A percentile compares a stretch with the other conserved stretches of the same genome.
phyloP scores from a whole-genome alignment of 1,139 yeast genomes.

The Hyphopichia buzzinii region DNA sequence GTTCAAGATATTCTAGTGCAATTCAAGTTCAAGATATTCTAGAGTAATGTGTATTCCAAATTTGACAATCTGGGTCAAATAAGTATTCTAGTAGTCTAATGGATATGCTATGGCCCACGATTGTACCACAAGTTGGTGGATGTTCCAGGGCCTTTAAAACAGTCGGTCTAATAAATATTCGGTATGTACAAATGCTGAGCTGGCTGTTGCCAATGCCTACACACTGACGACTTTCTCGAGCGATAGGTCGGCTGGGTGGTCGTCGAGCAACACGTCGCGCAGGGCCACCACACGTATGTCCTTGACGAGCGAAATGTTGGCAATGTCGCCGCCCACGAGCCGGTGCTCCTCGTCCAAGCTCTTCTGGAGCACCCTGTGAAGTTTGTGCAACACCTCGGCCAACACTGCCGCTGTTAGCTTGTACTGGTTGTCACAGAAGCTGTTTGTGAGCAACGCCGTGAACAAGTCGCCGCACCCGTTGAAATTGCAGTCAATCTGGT shows the following conservation, averaged over 20 bases:
- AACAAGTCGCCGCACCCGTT: constrained; percentile 49
- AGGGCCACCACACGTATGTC: constrained; percentile 31
- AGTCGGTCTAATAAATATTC: too few relatives aligned
- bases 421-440: constrained; percentile 21
- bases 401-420: constrained; percentile 26
- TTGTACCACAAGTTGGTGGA: too few relatives aligned
- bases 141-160: too few relatives aligned
- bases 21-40: too few relatives aligned
- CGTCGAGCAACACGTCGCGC: constrained; percentile 17
- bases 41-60: too few relatives aligned
- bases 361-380: constrained; percentile 28
- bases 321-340: constrained; percentile 6
- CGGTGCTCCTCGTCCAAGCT: constrained; percentile 25
- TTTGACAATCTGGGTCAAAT: too few relatives aligned
- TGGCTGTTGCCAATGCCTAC: too few relatives aligned
- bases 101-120: too few relatives aligned
- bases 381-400: constrained; percentile 25
- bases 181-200: too few relatives aligned
- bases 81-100: too few relatives aligned
- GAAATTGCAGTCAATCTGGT: constrained; percentile 34
- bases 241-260: constrained; percentile 6
- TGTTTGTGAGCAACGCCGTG: constrained; percentile 38
- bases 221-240: constrained; percentile 8
- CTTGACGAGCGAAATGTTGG: constrained; percentile 22
- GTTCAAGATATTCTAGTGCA: too few relatives aligned